phyloP scores from a whole-genome alignment of 1,284 basidiomycete genomes.

The Phellopilus nigrolimitatus region DNA sequence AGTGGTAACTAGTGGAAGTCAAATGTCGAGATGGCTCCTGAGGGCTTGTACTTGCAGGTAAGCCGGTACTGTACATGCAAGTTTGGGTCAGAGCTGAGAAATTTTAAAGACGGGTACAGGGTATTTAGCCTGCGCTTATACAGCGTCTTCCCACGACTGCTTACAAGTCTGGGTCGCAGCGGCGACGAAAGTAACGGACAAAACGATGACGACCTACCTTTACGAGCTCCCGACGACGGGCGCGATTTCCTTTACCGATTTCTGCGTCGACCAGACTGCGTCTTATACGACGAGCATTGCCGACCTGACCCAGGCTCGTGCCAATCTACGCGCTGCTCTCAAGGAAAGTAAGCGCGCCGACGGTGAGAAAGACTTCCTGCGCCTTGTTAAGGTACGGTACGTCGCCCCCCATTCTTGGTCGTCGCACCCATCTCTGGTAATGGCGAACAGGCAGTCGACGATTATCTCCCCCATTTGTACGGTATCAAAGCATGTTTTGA shows the following conservation, averaged over 20 bases:
- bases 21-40: not conserved
- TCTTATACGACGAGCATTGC: slow-evolving; percentile 60
- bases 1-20: not conserved
- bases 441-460: slow-evolving; percentile 72
- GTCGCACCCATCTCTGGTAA: not conserved
- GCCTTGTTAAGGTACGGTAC: slow-evolving; percentile 68
- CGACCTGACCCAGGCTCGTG: slow-evolving; percentile 74
- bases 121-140: not conserved
- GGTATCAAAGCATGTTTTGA: slow-evolving; percentile 75
- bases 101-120: not conserved
- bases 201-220: slow-evolving; percentile 46
- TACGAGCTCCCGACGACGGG: slow-evolving; percentile 85
- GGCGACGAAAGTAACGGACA: not conserved
- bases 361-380: slow-evolving; percentile 72
- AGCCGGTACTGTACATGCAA: not conserved
- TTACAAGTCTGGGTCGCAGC: not conserved
- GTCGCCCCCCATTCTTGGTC: not conserved
- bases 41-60: no score
- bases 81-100: not conserved
- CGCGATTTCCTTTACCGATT: slow-evolving; percentile 70
- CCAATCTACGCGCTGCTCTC: slow-evolving; percentile 69
- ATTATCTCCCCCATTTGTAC: slow-evolving; percentile 82
- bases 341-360: slow-evolving; percentile 73
- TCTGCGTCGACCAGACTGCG: slow-evolving; percentile 61
- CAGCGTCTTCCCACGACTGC: slow-evolving; percentile 1